Evolutionary conservation across 164 flowering plant species (phyloP), one percentile per base, ranked within the genome.

Genomic region (Aristolochia contorta): DNA sequence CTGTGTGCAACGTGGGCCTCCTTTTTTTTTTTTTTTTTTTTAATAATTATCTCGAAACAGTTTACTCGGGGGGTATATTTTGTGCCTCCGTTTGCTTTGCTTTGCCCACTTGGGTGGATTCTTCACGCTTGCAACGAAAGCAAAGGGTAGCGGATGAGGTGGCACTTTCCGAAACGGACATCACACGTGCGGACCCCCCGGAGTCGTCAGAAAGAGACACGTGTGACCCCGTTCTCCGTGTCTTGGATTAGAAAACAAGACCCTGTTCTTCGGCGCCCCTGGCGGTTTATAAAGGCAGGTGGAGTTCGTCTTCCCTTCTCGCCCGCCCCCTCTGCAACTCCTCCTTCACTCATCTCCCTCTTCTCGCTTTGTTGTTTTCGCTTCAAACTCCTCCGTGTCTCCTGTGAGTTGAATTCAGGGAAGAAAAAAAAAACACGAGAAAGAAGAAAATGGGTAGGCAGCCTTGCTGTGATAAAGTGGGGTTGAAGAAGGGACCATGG

Each of bases 401-500:
- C 23, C 51, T 47, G 33, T 37, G 12, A 6, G 1, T 0, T 3
- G 43, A 37, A 10, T 32, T 32, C 7, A 37, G 54, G 60, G 19
- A 20, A 20, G 55, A 6, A 52, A 20, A 25, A 22, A 20, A 52
- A 20, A 15, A 47, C 12, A 15, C 5, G 23, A 25, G 19, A 15
- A 20, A 20, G 10, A 22, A 23, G 18, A 57, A 53, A 59, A 84
- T 84, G 90, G 90, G 90, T 59, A 84, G 90, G 64, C 86, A 80
- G 45, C 90, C 86, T 50, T 84, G 90, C 61, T 84, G 90, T 75
- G 90, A 84, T 63, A 84, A 84, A 74, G 82, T 84, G 18, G 89
- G 89, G 25, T 57, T 84, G 72, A 82, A 82, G 82, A 83, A 84
- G 64, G 90, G 90, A 45, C 90, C 90, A 59, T 84, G 90, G 86